Evolutionary conservation across 164 flowering plant genomes (phyloP), one percentile per base, ranked within the genome.

Genomic region (Berberis vulgaris): DNA sequence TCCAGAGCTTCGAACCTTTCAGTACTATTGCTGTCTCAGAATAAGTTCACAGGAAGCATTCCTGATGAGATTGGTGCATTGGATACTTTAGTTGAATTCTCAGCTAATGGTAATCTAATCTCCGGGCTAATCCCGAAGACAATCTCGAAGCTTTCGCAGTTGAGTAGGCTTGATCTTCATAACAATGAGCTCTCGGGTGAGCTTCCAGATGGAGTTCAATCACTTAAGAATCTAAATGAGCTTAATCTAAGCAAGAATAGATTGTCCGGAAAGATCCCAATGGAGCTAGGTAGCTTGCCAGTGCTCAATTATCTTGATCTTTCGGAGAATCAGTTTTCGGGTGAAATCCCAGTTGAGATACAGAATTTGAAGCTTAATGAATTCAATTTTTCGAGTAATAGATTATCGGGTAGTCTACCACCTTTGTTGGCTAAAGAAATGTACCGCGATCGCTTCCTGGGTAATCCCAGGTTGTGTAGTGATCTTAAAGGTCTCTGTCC

Each of bases 401-500:
- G 2, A 4, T 76, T 85, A 1, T 73, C 82, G 0, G 90, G 90
- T 0, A 70, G 72, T 4, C 61, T 83, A 10, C 87, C 87, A 11
- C 82, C 83, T 4, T 10, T 83, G 3, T 88, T 65, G 69, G 77
- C 83, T 0, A 83, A 77, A 54, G 63, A 74, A 43, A 68, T 58
- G 2, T 87, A 77, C 59, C 71, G 49, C 13, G 65, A 50, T 39
- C 85, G 88, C 77, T 87, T 87, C 65, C 10, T 87, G 71, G 84
- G 81, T 2, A 87, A 87, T 69, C 87, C 86, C 0, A 87, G 86
- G 2, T 70, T 87, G 65, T 85, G 89, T 56, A 72, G 75, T 8
- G 80, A 79, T 46, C 5, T 76, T n/a, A 64, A 40, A 1, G 87
- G 77, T 43, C 71, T 82, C 38, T 88, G 91, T 70, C 64, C 74